These are phyloP conservation scores for Wallacemonas collosoma DNA, from an alignment of 208 protist species.

Conservation along the genomic window DNA sequence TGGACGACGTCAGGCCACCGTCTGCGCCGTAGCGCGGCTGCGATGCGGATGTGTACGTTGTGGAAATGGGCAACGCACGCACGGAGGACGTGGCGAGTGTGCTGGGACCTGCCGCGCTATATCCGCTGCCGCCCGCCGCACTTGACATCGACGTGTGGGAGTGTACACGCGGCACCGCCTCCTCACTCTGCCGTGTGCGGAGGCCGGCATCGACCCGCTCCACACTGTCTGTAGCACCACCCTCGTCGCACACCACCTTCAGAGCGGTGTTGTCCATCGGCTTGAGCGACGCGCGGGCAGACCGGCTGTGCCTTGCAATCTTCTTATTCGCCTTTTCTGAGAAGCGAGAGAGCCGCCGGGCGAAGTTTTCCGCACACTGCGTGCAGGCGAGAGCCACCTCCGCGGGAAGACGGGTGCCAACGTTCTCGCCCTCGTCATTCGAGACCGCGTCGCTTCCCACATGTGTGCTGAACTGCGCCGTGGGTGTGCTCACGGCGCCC, in stretches of 20 bases:
- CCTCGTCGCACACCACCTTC: no score
- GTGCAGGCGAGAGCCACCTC: slow-evolving; percentile 40
- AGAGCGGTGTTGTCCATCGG: no score
- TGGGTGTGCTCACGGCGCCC: no score
- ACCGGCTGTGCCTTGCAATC: no score
- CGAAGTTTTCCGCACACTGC: slow-evolving; percentile 71
- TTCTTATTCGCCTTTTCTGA: neutral
- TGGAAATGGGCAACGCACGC: neutral
- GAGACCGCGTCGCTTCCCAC: no score
- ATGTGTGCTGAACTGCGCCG: no score
- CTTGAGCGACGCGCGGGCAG: no score
- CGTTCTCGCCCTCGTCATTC: no score
- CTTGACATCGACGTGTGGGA: neutral
- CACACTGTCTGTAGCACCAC: no score
- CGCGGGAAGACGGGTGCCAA: neutral
- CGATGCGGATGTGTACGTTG: no score
- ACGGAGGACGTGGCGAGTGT: neutral
- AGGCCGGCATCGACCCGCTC: no score
- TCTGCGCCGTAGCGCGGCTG: no score
- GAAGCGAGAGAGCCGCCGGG: slow-evolving; percentile 39
- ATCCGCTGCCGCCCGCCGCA: neutral
- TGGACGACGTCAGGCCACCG: neutral
- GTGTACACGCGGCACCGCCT: neutral
- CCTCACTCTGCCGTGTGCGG: neutral
- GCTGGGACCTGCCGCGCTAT: slow-evolving; percentile 3